Evolutionary conservation across 1,284 basidiomycete species (phyloP).

Genomic region (Mycena sp.): DNA sequence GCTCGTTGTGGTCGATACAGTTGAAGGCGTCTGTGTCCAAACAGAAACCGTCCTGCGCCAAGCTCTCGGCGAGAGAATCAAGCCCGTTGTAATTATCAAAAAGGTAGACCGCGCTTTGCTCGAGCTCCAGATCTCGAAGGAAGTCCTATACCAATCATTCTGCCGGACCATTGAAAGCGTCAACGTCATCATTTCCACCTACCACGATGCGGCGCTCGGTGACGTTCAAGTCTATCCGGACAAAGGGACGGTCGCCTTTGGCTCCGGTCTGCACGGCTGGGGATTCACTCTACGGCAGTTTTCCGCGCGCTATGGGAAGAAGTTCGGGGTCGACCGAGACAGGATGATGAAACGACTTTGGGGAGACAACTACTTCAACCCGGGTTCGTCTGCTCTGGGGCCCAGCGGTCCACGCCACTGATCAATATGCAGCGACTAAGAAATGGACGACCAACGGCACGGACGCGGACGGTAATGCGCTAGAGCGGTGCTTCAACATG

Average conservation of each 20-base stretch:
- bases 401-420: too few species aligned
- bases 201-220: slow-evolving; percentile 94
- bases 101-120: slow-evolving; percentile 99
- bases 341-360: slow-evolving; percentile 99
- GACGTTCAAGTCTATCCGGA: slow-evolving; percentile 99
- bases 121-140: slow-evolving; percentile 97
- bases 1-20: slow-evolving; percentile 98
- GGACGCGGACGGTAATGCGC: slow-evolving; percentile 86
- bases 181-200: slow-evolving; percentile 99
- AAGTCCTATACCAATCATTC: slow-evolving; percentile 98
- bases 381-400: too few species aligned
- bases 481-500: slow-evolving; percentile 94
- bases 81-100: slow-evolving; percentile 99
- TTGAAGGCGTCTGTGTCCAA: slow-evolving; percentile 99
- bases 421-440: too few species aligned
- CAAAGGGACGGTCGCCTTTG: slow-evolving; percentile 98
- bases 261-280: slow-evolving; percentile 99
- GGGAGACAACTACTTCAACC: slow-evolving; percentile 98
- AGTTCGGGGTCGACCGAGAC: slow-evolving; percentile 98
- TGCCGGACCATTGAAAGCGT: slow-evolving; percentile 97
- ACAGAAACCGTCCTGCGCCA: slow-evolving; percentile 99
- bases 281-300: slow-evolving; percentile 99
- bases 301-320: slow-evolving; percentile 92
- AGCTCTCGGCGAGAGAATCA: slow-evolving; percentile 98
- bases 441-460: slow-evolving; percentile 92